Evolutionary conservation across 1,284 basidiomycete genomes (phyloP).

Genomic region (Leccinum huronense): DNA sequence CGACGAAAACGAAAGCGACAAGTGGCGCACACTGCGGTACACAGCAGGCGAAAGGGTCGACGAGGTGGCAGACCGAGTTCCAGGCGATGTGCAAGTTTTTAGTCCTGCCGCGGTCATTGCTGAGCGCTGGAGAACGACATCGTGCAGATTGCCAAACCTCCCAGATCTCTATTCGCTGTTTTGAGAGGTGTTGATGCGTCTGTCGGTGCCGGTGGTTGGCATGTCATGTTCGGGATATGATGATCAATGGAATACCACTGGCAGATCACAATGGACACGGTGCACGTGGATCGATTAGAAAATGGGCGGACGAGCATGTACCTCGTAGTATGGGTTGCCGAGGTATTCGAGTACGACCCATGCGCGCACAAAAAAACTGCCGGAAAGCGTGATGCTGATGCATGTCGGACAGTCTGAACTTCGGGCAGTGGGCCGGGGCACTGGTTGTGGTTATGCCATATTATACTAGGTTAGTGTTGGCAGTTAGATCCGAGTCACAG

Average conservation of each 20-base stretch:
- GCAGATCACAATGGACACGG: not conserved
- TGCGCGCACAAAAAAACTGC: conserved; percentile 41
- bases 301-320: conserved; percentile 9
- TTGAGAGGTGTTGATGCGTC: conserved; percentile 77
- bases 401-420: too few species aligned
- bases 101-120: conserved; percentile 63
- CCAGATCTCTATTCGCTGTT: conserved; percentile 87
- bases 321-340: conserved; percentile 35
- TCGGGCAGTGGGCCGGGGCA: too few species aligned
- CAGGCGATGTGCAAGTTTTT: conserved; percentile 79
- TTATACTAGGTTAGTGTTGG: too few species aligned
- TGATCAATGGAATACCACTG: conserved; percentile 30
- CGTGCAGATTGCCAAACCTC: conserved; percentile 80
- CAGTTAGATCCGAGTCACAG: too few species aligned
- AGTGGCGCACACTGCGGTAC: conserved; percentile 19
- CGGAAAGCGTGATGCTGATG: conserved; percentile 36
- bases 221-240: not conserved
- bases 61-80: conserved; percentile 85
- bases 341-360: conserved; percentile 45
- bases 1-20: conserved; percentile 25
- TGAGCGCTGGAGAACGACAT: conserved; percentile 62
- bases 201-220: conserved; percentile 25
- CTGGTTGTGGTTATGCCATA: too few species aligned
- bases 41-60: conserved; percentile 47
- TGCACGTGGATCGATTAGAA: not conserved